Evolutionary conservation across 495 filamentous ascomycete genomes (phyloP).

Genomic region (Penicillium pancosmium): DNA sequence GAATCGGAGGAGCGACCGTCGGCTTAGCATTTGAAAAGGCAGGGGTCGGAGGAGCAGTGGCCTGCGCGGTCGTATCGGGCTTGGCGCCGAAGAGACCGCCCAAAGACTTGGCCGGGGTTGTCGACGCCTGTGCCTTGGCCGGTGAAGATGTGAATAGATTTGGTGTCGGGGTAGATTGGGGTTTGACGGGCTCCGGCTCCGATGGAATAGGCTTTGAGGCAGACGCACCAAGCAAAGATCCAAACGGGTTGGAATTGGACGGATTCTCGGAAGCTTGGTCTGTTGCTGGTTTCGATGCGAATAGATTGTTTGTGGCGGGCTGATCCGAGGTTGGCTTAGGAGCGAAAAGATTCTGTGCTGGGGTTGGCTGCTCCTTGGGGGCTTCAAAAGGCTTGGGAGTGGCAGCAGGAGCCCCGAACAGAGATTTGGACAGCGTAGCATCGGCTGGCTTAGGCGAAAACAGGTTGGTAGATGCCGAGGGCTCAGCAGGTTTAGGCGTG

Average conservation of each 20-base stretch:
- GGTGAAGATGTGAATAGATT: neutral
- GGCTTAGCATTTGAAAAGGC: neutral
- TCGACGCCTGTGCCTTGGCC: neutral
- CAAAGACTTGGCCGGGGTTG: neutral
- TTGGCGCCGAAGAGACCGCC: constrained; percentile 9
- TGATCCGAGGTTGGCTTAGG: constrained; percentile 29
- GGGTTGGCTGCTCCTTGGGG: neutral
- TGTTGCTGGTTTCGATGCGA: constrained; percentile 27
- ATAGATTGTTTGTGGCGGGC: constrained; percentile 32
- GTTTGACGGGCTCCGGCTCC: constrained; percentile 4
- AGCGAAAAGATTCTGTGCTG: constrained; percentile 12
- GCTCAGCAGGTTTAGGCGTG: constrained; percentile 3
- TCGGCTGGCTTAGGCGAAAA: constrained; percentile 12
- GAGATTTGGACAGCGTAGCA: neutral
- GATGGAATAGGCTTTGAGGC: constrained; percentile 1
- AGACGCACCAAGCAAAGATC: neutral
- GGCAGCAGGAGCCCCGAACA: constrained; percentile 7
- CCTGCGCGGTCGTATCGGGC: neutral
- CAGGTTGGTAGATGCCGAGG: constrained; percentile 1
- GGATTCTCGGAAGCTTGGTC: constrained; percentile 7
- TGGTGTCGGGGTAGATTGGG: neutral
- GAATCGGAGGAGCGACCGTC: neutral
- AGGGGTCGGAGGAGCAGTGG: neutral
- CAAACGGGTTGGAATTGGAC: constrained; percentile 10
- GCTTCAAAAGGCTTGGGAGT: neutral